Conservation (phyloP, 176 grass and related monocot species). For the Aegilops speltoides region DNA sequence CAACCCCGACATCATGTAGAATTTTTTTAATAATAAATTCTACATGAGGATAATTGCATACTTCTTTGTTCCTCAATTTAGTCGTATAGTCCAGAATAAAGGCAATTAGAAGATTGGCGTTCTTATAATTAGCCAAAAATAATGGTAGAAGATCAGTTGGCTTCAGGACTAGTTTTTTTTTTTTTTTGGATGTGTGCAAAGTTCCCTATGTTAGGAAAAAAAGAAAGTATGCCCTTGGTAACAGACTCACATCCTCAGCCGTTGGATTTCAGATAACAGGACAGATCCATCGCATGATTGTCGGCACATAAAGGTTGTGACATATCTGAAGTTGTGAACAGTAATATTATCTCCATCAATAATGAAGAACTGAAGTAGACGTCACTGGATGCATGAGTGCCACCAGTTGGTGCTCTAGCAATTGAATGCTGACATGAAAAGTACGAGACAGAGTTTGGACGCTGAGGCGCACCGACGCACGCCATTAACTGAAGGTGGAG, state of each 20-base stretch:
- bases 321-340: background rate
- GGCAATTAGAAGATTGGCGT: background rate
- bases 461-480: too few species aligned
- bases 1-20: too few species aligned
- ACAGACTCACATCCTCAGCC: background rate
- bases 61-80: too few species aligned
- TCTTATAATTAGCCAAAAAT: background rate
- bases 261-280: background rate
- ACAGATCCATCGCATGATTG: background rate
- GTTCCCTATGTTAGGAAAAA: background rate
- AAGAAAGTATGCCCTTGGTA: background rate
- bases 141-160: background rate
- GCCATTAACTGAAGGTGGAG: too few species aligned
- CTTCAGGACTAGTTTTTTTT: background rate
- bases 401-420: conserved; percentile 9
- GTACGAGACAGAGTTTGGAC: background rate
- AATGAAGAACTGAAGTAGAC: background rate
- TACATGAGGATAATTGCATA: too few species aligned
- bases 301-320: background rate
- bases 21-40: too few species aligned
- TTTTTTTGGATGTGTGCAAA: background rate
- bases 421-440: conserved; percentile 21
- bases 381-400: background rate
- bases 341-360: background rate
- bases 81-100: background rate